phyloP scores from a whole-genome alignment of 78 protist genomes.

The Speleostelium caveatum region DNA sequence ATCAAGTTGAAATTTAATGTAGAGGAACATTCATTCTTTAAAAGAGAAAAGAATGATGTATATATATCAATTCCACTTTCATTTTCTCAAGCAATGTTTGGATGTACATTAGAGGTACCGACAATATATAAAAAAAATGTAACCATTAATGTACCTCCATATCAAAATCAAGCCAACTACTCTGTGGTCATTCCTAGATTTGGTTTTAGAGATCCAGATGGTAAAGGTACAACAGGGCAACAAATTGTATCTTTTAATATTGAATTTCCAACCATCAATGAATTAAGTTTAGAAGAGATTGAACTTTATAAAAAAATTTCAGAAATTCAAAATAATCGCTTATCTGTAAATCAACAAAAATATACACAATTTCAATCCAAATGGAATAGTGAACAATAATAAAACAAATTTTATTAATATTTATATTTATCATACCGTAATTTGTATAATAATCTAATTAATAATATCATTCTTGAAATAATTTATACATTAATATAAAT shows the following conservation, averaged over 20 bases:
- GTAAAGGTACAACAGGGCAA: conserved; percentile 13
- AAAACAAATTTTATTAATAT: too few species aligned
- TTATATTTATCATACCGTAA: too few species aligned
- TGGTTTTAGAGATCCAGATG: conserved; percentile 72
- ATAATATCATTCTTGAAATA: too few species aligned
- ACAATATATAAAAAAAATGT: conserved; percentile 20
- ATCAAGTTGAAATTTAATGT: conserved; percentile 8
- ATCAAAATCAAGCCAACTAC: neutral
- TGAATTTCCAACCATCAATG: neutral
- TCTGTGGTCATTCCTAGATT: neutral
- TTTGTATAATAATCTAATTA: too few species aligned
- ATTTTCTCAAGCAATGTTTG: conserved; percentile 53
- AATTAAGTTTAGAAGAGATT: conserved; percentile 10
- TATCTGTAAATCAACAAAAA: neutral
- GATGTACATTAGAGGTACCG: neutral
- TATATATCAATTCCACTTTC: neutral
- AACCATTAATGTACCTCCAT: conserved; percentile 18
- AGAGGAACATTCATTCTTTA: conserved; percentile 13
- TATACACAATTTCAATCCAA: too few species aligned
- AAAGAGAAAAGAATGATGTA: conserved; percentile 23
- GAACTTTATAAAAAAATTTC: conserved; percentile 45
- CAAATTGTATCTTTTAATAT: neutral
- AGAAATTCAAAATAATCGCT: neutral
- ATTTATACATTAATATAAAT: too few species aligned
- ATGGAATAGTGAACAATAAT: too few species aligned